Evolutionary conservation across 2,329 filamentous ascomycete genomes (phyloP).

Genomic region (Epichloe sp.): DNA sequence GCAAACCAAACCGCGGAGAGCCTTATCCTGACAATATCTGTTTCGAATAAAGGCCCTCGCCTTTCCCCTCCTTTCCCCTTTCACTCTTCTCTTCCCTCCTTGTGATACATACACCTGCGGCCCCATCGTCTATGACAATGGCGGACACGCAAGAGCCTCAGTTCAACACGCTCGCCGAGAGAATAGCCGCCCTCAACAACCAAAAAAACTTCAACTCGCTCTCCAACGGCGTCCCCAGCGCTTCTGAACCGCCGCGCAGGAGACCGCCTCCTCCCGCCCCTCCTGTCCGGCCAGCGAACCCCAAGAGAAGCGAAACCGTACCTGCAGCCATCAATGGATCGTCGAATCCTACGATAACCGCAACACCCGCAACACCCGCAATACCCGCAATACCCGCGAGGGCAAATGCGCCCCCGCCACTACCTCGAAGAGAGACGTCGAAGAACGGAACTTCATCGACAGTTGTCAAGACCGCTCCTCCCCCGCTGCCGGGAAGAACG

Average conservation of each 20-base stretch:
- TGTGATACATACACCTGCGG: too few relatives aligned
- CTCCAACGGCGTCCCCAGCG: slow-evolving; percentile 11
- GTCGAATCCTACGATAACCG: slow-evolving; percentile 19
- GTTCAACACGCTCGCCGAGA: slow-evolving; percentile 46
- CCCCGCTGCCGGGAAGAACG: slow-evolving; percentile 20
- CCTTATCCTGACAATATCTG: neutral
- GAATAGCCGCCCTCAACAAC: slow-evolving; percentile 50
- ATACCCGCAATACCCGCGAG: slow-evolving; percentile 29
- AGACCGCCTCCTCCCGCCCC: slow-evolving; percentile 24
- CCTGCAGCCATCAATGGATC: slow-evolving; percentile 11
- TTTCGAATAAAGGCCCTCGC: neutral
- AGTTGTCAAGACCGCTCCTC: slow-evolving; percentile 16
- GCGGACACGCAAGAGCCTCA: slow-evolving; percentile 48
- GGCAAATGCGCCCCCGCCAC: slow-evolving; percentile 21
- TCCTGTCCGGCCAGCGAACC: slow-evolving; percentile 26
- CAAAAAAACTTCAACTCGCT: slow-evolving; percentile 41
- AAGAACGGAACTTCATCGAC: slow-evolving; percentile 3
- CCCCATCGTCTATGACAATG: slow-evolving; percentile 25
- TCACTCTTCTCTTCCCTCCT: too few relatives aligned
- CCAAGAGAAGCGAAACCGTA: slow-evolving; percentile 22
- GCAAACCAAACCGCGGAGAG: neutral
- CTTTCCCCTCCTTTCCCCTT: neutral
- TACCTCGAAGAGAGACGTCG: slow-evolving; percentile 20
- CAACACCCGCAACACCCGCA: slow-evolving; percentile 24
- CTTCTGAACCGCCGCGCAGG: slow-evolving; percentile 29